Base-by-base conservation (phyloP, 805 yeast genomes). In the Spathaspora sp. region DNA sequence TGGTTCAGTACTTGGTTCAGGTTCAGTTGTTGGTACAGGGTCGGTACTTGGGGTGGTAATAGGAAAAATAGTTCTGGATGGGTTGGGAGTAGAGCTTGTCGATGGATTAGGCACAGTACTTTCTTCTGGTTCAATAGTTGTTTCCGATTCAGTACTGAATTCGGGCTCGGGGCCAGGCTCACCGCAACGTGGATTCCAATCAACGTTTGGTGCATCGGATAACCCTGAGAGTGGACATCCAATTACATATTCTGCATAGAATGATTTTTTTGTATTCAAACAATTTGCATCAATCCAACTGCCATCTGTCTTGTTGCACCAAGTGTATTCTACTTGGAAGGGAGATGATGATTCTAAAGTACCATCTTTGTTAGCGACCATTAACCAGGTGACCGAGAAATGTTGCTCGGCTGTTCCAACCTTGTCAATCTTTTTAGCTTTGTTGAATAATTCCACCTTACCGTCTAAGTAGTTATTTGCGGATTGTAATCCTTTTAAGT, bases 391-490 rank as follows among this genome's bases (percentile, higher is more conserved):
- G n/a, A 47, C 47, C 11, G 38, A 7, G 20, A 47, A 47, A 23
- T 47, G 47, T 18, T 42, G 49, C 19, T 47, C 49, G 2, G 47
- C 47, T 6, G 47, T 17, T 2, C 14, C 14, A 28, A 47, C 47
- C 20, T 38, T 47, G 28, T 47, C 49, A 16, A 47, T 16, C 2
- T 40, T 40, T 5, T 46, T 38, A 9, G 38, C 26, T 14, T 38
- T 42, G 16, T 38, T 42, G 18, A 47, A 16, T n/a, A 47, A 40
- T 18, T 29, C 44, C 9, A 47, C 26, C 28, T 47, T 7, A 26
- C 49, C 49, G 26, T 47, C 39, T 16, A 47, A 47, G 20, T 35
- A 47, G n/a, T 47, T 47, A 11, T 47, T 32, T 12, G 43, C 32
- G 10, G 44, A 17, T 14, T 38, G 6, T 19, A 47, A 47, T 14